A percentile compares a stretch with the other conserved stretches of the same genome.
Evolutionary conservation across 2,329 filamentous ascomycete genomes (phyloP).

Genomic region (Colletotrichum scovillei): DNA sequence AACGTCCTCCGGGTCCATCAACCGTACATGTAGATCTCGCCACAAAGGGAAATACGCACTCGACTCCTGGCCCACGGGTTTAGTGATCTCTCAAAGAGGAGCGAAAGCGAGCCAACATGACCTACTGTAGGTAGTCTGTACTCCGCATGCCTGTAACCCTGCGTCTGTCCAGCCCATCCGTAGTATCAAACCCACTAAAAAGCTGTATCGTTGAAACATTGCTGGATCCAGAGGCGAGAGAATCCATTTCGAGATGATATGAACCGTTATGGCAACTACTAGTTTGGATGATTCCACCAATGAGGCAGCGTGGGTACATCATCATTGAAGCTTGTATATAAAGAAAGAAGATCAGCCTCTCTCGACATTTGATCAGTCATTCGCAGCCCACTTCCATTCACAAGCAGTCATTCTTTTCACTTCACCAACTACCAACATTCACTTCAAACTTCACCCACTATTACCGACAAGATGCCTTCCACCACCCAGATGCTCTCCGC

Average conservation of each 20-base stretch:
- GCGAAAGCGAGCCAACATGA: not conserved
- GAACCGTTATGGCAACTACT: not conserved
- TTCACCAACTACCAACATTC: not conserved
- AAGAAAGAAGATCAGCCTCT: not conserved
- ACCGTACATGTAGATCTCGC: not conserved
- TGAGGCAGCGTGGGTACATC: not conserved
- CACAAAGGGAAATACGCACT: not conserved
- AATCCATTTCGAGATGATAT: not conserved
- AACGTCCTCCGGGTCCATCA: not conserved
- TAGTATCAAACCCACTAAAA: not conserved
- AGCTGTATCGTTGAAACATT: slow-evolving; percentile 4
- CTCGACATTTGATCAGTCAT: not conserved
- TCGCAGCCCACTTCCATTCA: too few species aligned
- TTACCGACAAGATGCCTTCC: slow-evolving; percentile 17
- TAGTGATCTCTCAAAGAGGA: not conserved
- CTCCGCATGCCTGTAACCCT: not conserved
- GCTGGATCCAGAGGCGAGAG: not conserved
- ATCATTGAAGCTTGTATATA: not conserved
- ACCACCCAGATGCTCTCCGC: slow-evolving; percentile 25
- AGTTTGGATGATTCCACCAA: not conserved
- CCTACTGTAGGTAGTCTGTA: too few species aligned
- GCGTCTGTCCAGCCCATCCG: not conserved
- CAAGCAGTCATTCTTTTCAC: not conserved
- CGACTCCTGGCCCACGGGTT: not conserved
- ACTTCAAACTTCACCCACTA: not conserved